phyloP scores from a whole-genome alignment of 225 moss, liverwort and hornwort species.

The Polytrichum formosum region DNA sequence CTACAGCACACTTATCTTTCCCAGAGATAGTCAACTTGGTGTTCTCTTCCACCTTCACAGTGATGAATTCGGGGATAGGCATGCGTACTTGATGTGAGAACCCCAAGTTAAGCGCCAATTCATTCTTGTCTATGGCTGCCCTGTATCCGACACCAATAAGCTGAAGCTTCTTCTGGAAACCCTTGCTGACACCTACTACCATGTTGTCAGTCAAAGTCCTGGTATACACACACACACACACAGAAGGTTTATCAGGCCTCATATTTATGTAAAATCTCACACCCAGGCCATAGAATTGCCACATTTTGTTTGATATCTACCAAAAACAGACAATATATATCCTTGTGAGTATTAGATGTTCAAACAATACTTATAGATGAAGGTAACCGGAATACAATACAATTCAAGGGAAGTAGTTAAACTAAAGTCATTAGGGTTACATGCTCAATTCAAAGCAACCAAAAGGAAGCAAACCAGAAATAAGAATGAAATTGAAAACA shows the following conservation, averaged over 20 bases:
- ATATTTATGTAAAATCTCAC: no score
- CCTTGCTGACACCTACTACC: conserved; percentile 82
- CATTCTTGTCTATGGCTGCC: conserved; percentile 68
- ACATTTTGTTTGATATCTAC: neutral
- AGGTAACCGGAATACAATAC: no score
- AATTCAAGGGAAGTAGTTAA: no score
- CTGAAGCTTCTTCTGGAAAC: conserved; percentile 84
- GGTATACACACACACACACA: neutral
- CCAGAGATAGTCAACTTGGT: conserved; percentile 77
- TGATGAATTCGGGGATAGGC: conserved; percentile 67
- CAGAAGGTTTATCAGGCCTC: no score
- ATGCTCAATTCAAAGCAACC: no score
- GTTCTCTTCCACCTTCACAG: conserved; percentile 82
- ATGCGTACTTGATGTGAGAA: conserved; percentile 93
- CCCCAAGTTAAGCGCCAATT: conserved; percentile 77
- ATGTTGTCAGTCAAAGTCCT: conserved; percentile 97
- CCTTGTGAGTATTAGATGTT: no score
- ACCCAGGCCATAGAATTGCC: no score
- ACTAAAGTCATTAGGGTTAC: no score
- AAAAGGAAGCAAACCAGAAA: no score
- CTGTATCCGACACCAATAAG: conserved; percentile 95
- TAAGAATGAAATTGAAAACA: no score
- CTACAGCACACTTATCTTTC: conserved; percentile 89
- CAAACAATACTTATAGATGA: no score
- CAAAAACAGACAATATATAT: neutral